Evolutionary conservation across 2,329 filamentous ascomycete species (phyloP).

Genomic region (Pleoardoris graminearum): DNA sequence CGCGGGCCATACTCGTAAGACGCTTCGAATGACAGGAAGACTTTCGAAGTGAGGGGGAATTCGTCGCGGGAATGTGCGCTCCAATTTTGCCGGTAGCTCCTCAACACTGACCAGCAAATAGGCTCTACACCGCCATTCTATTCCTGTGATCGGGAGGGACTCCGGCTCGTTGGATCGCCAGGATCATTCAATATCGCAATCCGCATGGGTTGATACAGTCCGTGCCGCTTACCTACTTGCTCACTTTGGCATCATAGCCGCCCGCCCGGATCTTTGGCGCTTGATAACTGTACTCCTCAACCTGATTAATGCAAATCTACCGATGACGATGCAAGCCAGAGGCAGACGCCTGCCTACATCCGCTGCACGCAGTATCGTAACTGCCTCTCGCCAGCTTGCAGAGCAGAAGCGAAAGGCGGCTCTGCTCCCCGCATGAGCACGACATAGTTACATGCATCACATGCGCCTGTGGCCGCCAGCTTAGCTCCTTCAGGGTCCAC

Average conservation of each 20-base stretch:
- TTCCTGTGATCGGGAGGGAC: conserved; percentile 22
- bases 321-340: conserved; percentile 16
- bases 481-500: conserved; percentile 36
- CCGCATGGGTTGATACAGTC: conserved; percentile 26
- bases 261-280: too few relatives aligned
- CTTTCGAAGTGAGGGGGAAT: conserved; percentile 28
- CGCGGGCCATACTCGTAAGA: conserved; percentile 17
- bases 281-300: not conserved
- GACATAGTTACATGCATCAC: conserved; percentile 41
- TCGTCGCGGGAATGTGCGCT: conserved; percentile 14
- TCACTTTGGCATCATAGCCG: not conserved
- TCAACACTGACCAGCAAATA: conserved; percentile 16
- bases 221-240: conserved; percentile 25
- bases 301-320: conserved; percentile 16
- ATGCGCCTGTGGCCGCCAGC: conserved; percentile 33
- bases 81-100: conserved; percentile 33
- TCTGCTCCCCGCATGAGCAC: conserved; percentile 39
- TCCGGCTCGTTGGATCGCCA: conserved; percentile 16
- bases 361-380: conserved; percentile 30
- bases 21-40: conserved; percentile 23
- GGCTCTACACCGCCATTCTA: conserved; percentile 41
- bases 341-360: conserved; percentile 19
- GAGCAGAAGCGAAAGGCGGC: conserved; percentile 38
- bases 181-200: conserved; percentile 30
- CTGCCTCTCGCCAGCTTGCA: conserved; percentile 28